Percentiles rank a stretch among this genome's conserved stretches.
These are phyloP conservation scores for Xylaria nigripes DNA, from an alignment of 495 filamentous ascomycete species.

Conservation along the genomic window DNA sequence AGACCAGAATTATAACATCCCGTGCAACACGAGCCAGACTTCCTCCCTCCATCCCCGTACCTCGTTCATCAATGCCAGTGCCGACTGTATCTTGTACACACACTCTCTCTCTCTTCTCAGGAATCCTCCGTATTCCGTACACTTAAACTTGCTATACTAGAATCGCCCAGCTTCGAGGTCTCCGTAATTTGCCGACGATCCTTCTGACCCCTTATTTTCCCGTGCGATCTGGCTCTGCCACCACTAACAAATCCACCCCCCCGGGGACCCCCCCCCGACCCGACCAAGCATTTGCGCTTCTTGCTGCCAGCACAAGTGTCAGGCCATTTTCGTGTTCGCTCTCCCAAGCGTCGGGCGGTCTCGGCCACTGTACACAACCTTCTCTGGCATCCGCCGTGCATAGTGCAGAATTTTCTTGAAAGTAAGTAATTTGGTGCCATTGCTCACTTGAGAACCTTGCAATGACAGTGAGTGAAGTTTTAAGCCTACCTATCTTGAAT, in stretches of 20 bases:
- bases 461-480: not conserved
- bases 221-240: not conserved
- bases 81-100: not conserved
- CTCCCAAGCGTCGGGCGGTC: conserved; percentile 27
- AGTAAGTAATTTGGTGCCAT: not conserved
- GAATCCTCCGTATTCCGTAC: not conserved
- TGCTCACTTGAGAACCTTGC: conserved; percentile 1
- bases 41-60: not conserved
- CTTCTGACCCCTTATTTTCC: not conserved
- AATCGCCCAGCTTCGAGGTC: not conserved
- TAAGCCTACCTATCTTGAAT: conserved; percentile 3
- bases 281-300: conserved; percentile 16
- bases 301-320: conserved; percentile 23
- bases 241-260: too few species aligned
- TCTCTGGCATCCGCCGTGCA: conserved; percentile 6
- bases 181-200: conserved; percentile 11
- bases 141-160: not conserved
- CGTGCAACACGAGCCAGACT: not conserved
- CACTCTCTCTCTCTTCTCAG: too few species aligned
- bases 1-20: not conserved
- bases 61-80: too few species aligned
- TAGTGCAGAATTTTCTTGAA: conserved; percentile 1
- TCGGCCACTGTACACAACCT: conserved; percentile 21
- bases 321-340: conserved; percentile 28
- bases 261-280: too few species aligned